These are phyloP conservation scores for Alternaria metachromatica DNA, from an alignment of 2,329 filamentous ascomycete species.

Conservation along the genomic window DNA sequence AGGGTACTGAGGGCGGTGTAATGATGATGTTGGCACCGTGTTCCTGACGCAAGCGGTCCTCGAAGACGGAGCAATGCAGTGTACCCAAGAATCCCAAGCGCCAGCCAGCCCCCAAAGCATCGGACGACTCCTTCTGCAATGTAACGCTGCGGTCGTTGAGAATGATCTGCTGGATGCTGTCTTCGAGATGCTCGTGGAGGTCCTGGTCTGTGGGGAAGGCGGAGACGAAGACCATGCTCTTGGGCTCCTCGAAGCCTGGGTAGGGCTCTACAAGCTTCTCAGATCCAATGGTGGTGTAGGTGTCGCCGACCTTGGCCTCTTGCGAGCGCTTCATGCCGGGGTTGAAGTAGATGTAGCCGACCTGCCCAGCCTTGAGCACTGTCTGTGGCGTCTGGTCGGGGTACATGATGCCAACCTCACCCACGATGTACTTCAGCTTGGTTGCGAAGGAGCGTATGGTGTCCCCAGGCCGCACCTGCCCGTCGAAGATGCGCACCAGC, in stretches of 20 bases:
- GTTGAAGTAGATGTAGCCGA: conserved; percentile 97
- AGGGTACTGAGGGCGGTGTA: conserved; percentile 92
- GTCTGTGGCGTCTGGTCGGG: conserved; percentile 84
- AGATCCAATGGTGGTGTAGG: conserved; percentile 81
- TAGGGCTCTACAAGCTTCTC: conserved; percentile 80
- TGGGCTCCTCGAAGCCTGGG: conserved; percentile 94
- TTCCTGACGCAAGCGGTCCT: conserved; percentile 92
- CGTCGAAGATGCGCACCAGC: conserved; percentile 90
- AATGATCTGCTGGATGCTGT: conserved; percentile 91
- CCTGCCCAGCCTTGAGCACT: conserved; percentile 84
- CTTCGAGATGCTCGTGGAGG: conserved; percentile 85
- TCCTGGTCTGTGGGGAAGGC: conserved; percentile 92
- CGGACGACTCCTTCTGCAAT: conserved; percentile 90
- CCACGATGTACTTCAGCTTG: conserved; percentile 86
- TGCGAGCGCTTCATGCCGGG: conserved; percentile 97
- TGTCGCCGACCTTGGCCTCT: conserved; percentile 95
- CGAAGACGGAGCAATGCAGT: conserved; percentile 97
- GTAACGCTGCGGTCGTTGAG: conserved; percentile 96
- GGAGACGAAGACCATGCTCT: conserved; percentile 98
- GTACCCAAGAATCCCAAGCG: conserved; percentile 95
- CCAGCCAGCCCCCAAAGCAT: conserved; percentile 93
- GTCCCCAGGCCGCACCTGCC: conserved; percentile 81
- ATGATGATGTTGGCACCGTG: conserved; percentile 96
- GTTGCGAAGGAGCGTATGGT: conserved; percentile 88
- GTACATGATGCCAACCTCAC: conserved; percentile 97